Evolutionary conservation across 805 yeast genomes (phyloP), one percentile per base, ranked within the genome.

Genomic region (Kregervanrija pseudodelftensis): DNA sequence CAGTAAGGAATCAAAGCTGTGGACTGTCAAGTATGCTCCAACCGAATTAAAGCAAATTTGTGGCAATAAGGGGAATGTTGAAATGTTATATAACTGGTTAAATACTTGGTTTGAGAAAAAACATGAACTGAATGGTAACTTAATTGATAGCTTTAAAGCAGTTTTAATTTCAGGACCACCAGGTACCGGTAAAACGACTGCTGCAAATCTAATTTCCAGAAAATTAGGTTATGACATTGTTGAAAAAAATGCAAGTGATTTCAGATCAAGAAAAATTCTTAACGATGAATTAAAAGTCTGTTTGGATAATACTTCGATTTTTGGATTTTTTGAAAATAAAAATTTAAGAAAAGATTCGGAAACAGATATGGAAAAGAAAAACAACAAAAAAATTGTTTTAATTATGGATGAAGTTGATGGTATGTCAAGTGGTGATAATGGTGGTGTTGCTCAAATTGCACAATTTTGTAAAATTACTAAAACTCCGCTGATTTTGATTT

Each of bases 351-450:
- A 36, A 16, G 43, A n/a, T 10, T 12, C 42, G 3, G 39, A 52
- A 47, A 13, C 54, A 17, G 42, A 49, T 36, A 5, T 7, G 7
- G 28, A 28, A 7, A 49, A 49, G 43, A 44, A 51, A 31, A 55
- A 55, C 17, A 55, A 74, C 40, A 73, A 75, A 42, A 80, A 76
- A 48, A 80, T 91, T 54, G 87, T 89, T 44, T 72, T 93, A 39
- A 84, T 93, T 50, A 89, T 93, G 98, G 99, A 93, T 66, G 99
- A 93, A 68, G 98, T 93, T 30, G 99, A 93, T 63, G 99, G 99
- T 54, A 93, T 93, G 98, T 87, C 96, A 36, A 89, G 95, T 59
- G 99, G 99, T 51, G 99, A 93, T 65, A 82, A 93, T 55, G 99
- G 99, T 49, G 99, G 99, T 50, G 96, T 93, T 28, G 97, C 96